These are phyloP conservation scores for Hyphodiscus sp. DNA, from an alignment of 2,329 filamentous ascomycete species.

Conservation along the genomic window DNA sequence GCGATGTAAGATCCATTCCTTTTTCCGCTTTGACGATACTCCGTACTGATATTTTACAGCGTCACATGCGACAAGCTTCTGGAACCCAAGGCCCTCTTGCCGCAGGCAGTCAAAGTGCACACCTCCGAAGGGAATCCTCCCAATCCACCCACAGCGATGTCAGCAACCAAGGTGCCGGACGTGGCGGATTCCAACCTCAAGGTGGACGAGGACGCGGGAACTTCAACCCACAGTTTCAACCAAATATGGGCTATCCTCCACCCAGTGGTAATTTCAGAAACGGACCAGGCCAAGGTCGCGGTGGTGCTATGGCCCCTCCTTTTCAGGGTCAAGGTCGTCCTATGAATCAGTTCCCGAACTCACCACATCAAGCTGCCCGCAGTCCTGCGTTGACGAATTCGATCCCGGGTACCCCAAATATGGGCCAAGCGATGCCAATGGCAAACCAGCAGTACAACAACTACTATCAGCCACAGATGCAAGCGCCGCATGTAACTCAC, in stretches of 20 bases:
- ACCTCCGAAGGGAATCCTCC: slow-evolving; percentile 80
- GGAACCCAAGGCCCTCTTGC: slow-evolving; percentile 55
- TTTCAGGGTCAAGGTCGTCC: slow-evolving; percentile 40
- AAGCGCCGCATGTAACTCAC: slow-evolving; percentile 45
- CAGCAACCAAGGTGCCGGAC: slow-evolving; percentile 47
- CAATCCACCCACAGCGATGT: slow-evolving; percentile 75
- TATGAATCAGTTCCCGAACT: slow-evolving; percentile 48
- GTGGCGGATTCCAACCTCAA: slow-evolving; percentile 45
- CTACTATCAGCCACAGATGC: slow-evolving; percentile 32
- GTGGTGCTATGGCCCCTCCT: slow-evolving; percentile 37
- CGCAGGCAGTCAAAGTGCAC: slow-evolving; percentile 58
- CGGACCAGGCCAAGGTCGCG: slow-evolving; percentile 39
- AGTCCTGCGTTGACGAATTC: slow-evolving; percentile 62
- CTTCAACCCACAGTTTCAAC: slow-evolving; percentile 46
- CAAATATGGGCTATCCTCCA: slow-evolving; percentile 48
- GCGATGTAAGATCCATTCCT: slow-evolving; percentile 58
- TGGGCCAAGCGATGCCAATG: slow-evolving; percentile 62
- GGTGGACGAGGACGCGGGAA: slow-evolving; percentile 52
- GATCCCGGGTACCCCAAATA: slow-evolving; percentile 64
- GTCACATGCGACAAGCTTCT: slow-evolving; percentile 62
- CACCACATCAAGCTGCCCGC: slow-evolving; percentile 55
- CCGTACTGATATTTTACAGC: slow-evolving; percentile 37
- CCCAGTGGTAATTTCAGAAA: slow-evolving; percentile 25
- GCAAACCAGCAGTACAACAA: slow-evolving; percentile 40
- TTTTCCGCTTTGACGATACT: slow-evolving; percentile 25